Percentiles rank a stretch among this genome's conserved stretches.
Conservation (phyloP, 2,329 filamentous ascomycete genomes). For the Fusarium chaquense region DNA sequence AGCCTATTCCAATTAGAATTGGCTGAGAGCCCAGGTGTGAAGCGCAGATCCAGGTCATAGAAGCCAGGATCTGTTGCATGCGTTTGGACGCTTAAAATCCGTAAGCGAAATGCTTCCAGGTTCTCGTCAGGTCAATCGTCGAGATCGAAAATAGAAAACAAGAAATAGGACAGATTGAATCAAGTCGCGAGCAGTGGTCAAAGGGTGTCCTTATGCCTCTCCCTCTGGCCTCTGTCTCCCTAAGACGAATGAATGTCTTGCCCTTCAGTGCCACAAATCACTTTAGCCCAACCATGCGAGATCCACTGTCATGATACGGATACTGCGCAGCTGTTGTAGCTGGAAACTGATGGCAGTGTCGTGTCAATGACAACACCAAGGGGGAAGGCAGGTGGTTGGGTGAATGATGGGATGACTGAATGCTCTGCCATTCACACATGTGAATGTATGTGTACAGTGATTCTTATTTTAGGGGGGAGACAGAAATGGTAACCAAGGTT, state of each 20-base stretch:
- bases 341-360: conserved; percentile 12
- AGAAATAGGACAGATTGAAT: conserved; percentile 37
- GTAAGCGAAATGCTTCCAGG: conserved; percentile 26
- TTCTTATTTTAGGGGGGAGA: neutral
- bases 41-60: conserved; percentile 33
- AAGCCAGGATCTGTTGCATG: conserved; percentile 31
- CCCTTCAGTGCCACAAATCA: conserved; percentile 39
- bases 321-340: conserved; percentile 17
- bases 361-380: conserved; percentile 11
- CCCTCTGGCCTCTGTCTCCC: conserved; percentile 24
- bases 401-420: conserved; percentile 31
- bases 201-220: conserved; percentile 35
- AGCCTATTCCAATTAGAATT: conserved; percentile 26
- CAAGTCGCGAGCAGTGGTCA: conserved; percentile 23
- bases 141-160: conserved; percentile 13
- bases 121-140: conserved; percentile 4
- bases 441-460: conserved; percentile 36
- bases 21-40: conserved; percentile 29
- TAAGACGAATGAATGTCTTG: conserved; percentile 34
- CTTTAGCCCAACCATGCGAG: conserved; percentile 30
- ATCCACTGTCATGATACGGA: conserved; percentile 34
- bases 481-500: neutral
- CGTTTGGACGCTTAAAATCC: conserved; percentile 21
- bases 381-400: conserved; percentile 6
- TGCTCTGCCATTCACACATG: conserved; percentile 5